phyloP scores from a whole-genome alignment of 83 land plant species.

The Diphasiastrum complanatum region DNA sequence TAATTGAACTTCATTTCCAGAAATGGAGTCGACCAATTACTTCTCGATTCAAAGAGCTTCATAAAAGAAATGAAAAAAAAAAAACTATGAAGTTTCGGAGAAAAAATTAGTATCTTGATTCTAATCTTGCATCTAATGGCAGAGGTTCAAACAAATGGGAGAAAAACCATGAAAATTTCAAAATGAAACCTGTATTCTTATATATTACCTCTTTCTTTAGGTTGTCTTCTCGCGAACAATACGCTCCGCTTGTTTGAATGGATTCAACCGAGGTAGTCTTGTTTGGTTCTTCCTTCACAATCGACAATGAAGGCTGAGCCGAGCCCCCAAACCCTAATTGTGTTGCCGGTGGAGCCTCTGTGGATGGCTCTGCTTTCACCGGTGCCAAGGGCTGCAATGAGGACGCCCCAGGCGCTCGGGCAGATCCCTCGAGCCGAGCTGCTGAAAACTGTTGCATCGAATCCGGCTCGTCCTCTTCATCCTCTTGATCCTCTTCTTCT shows the following conservation, averaged over 20 bases:
- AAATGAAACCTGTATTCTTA: not conserved
- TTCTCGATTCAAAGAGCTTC: no score
- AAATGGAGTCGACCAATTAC: no score
- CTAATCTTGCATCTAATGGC: not conserved
- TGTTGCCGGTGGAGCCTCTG: slow-evolving; percentile 16
- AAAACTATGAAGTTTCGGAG: not conserved
- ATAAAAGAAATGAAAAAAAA: no score
- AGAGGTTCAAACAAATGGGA: not conserved
- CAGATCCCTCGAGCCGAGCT: slow-evolving; percentile 55
- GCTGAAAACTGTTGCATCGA: slow-evolving; percentile 71
- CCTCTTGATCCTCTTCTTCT: slow-evolving; percentile 29
- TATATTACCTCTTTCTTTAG: slow-evolving; percentile 78
- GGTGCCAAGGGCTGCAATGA: slow-evolving; percentile 18
- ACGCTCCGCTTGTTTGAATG: slow-evolving; percentile 92
- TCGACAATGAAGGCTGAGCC: slow-evolving; percentile 27
- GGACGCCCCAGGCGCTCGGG: not conserved
- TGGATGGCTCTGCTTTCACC: slow-evolving; percentile 26
- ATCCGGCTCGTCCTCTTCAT: slow-evolving; percentile 35
- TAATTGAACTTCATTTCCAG: no score
- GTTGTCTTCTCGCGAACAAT: slow-evolving; percentile 86
- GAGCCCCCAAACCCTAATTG: no score
- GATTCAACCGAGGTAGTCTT: slow-evolving; percentile 62
- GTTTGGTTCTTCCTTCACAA: slow-evolving; percentile 55
- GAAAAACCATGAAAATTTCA: not conserved
- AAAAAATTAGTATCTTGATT: not conserved